phyloP scores from a whole-genome alignment of 139 green algal genomes.

The Chlamydomonas schloesseri region DNA sequence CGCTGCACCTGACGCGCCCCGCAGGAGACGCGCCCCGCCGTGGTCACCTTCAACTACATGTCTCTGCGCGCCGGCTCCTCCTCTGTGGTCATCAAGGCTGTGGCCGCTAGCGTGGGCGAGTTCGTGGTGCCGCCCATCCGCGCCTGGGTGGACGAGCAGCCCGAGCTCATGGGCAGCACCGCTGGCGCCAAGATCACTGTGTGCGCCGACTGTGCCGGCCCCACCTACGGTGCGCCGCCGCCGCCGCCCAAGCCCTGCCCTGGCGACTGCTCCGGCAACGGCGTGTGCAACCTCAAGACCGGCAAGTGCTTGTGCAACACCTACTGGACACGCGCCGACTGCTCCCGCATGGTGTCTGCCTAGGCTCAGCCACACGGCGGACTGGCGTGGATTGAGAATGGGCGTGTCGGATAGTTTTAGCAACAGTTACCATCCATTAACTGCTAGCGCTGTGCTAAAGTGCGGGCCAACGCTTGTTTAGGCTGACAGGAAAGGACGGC shows the following conservation, averaged over 20 bases:
- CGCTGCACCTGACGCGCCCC: too few species aligned
- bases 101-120: constrained; percentile 66
- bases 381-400: too few species aligned
- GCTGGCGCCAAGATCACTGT: constrained; percentile 45
- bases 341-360: neutral
- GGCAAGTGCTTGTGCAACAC: constrained; percentile 58
- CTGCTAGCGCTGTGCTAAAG: too few species aligned
- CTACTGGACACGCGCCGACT: constrained; percentile 50
- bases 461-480: too few species aligned
- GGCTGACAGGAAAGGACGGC: too few species aligned
- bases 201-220: neutral
- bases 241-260: constrained; percentile 52
- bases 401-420: neutral
- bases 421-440: too few species aligned
- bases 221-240: neutral
- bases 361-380: neutral
- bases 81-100: constrained; percentile 58
- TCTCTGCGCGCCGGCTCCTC: constrained; percentile 60
- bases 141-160: constrained; percentile 68
- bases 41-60: constrained; percentile 61
- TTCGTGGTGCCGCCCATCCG: constrained; percentile 71
- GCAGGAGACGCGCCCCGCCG: constrained; percentile 47
- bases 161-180: constrained; percentile 68
- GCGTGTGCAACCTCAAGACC: constrained; percentile 54
- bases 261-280: constrained; percentile 58